These are phyloP conservation scores for Zymoseptoria passerinii DNA, from an alignment of 2,329 filamentous ascomycete species.

Conservation along the genomic window DNA sequence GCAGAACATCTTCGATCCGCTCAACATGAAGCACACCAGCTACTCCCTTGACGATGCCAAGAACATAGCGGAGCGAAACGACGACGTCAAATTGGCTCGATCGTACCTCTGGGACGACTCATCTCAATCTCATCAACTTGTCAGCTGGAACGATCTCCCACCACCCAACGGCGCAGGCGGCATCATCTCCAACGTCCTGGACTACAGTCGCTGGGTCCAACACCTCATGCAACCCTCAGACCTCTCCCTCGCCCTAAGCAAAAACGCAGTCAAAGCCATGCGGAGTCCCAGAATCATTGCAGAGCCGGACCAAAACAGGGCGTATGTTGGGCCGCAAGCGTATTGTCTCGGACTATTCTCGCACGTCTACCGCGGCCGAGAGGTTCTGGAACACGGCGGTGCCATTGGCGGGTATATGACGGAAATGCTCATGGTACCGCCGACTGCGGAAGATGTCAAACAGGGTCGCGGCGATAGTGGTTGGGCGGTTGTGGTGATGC, in stretches of 20 bases:
- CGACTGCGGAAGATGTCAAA: conserved; percentile 4
- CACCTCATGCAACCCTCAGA: conserved; percentile 36
- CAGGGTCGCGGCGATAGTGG: conserved; percentile 22
- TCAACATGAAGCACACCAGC: conserved; percentile 36
- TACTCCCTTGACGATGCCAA: conserved; percentile 30
- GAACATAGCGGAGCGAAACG: conserved; percentile 5
- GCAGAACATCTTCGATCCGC: conserved; percentile 32
- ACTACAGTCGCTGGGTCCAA: conserved; percentile 47
- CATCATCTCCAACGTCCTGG: conserved; percentile 39
- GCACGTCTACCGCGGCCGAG: conserved; percentile 37
- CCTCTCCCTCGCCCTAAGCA: conserved; percentile 1
- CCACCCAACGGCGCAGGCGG: conserved; percentile 19
- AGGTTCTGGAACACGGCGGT: conserved; percentile 38
- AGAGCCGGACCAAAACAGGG: conserved; percentile 1
- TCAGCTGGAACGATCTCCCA: conserved; percentile 9
- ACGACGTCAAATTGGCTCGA: conserved; percentile 9
- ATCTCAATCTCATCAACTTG: conserved; percentile 3
- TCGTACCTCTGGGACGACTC: conserved; percentile 20
- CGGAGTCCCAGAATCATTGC: conserved; percentile 9
- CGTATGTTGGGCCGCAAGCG: conserved; percentile 26
- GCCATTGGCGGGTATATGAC: conserved; percentile 40
- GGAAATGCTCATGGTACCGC: conserved; percentile 39
- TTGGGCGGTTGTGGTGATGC: conserved; percentile 34
- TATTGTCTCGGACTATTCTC: conserved; percentile 38
- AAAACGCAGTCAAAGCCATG: conserved; percentile 6